phyloP scores from a whole-genome alignment of 1,139 yeast genomes.

The Magnusiomyces paraingens region DNA sequence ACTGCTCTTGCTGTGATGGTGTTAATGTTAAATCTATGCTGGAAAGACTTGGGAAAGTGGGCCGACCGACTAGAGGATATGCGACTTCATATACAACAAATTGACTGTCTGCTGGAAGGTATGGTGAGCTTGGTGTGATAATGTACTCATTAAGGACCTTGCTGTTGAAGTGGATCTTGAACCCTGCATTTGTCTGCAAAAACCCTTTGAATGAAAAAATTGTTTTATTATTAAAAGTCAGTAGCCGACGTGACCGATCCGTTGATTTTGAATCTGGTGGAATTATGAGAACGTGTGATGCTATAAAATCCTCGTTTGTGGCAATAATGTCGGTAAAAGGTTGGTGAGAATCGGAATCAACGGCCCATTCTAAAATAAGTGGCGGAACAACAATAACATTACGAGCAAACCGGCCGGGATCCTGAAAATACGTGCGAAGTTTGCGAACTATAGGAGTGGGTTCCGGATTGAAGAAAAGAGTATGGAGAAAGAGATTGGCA shows the following conservation, averaged over 20 bases:
- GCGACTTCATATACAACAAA: constrained; percentile 45
- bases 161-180: constrained; percentile 43
- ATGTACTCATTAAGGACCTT: constrained; percentile 41
- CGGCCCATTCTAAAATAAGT: constrained; percentile 31
- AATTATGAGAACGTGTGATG: constrained; percentile 56
- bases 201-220: constrained; percentile 51
- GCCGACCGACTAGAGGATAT: constrained; percentile 40
- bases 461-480: constrained; percentile 11
- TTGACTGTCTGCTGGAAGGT: constrained; percentile 42
- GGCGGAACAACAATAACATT: constrained; percentile 15
- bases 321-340: constrained; percentile 53
- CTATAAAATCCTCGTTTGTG: constrained; percentile 54
- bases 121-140: constrained; percentile 42
- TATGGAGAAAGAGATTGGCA: constrained; percentile 14
- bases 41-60: constrained; percentile 16
- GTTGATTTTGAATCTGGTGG: constrained; percentile 36
- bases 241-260: constrained; percentile 43
- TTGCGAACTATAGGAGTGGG: constrained; percentile 13
- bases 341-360: constrained; percentile 44
- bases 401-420: constrained; percentile 10
- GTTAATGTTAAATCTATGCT: too few relatives aligned
- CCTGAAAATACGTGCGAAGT: constrained; percentile 11
- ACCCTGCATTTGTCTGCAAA: constrained; percentile 42
- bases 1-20: background rate
- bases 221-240: constrained; percentile 56